Evolutionary conservation across 1,139 yeast species (phyloP), one percentile per base, ranked within the genome.

Genomic region (Lodderomyces parapsilosis): DNA sequence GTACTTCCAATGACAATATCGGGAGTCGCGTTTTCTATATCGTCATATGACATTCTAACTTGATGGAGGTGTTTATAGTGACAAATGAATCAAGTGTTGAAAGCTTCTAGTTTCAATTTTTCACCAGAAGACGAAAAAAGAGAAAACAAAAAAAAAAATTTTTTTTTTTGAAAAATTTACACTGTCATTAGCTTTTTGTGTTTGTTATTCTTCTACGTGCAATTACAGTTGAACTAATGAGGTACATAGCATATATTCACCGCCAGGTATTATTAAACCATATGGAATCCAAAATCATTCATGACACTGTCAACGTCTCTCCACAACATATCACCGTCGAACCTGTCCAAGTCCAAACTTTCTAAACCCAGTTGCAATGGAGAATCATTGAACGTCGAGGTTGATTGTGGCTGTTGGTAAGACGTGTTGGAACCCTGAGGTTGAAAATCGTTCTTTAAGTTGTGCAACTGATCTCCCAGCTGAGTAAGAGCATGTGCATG

Each of bases 271-370:
- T 18, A 11, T 40, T 15, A 46, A 31, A 36, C 39, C 23, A 46
- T 72, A 71, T 86, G 88, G 68, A 91, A 90, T 9, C 97, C 98
- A 66, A 90, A 90, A 58, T 90, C 96, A 54, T 87, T 87, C 96
- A 91, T 89, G 47, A 91, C 87, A 42, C 87, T 74, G 51, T 89
- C 96, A 20, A 91, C 95, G 57, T 91, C 96, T 57, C 85, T 86
- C 91, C 96, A 89, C 11, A 89, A 76, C 54, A 83, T 64, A 46
- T 86, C 96, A 30, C 83, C 80, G 41, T 70, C 76, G 43, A 70
- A 58, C 14, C 57, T 53, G 40, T 60, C 67, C 43, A 65, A 49
- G 41, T 68, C 74, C 37, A 69, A 54, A 42, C 58, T 63, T 36
- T 63, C 69, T 27, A 66, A 50, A 19, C 66, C 63, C 20, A 58